Evolutionary conservation across 2,329 filamentous ascomycete genomes (phyloP), one percentile per base, ranked within the genome.

Genomic region (Colletotrichum somersetense): DNA sequence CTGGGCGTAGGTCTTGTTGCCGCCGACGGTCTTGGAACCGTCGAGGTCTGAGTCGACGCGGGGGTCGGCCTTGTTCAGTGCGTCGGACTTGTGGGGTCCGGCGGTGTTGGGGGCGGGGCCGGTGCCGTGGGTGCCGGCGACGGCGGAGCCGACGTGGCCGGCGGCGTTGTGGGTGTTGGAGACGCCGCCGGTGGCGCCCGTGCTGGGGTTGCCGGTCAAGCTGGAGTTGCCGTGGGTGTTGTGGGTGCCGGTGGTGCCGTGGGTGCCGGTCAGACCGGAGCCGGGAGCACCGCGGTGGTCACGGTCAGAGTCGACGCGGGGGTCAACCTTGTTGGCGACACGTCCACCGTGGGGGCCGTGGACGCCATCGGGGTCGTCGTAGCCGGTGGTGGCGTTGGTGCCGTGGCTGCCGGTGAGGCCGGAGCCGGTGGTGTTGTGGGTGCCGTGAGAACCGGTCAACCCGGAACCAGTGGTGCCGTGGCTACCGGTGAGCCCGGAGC

Each of bases 41-140:
- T 90, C 87, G 2, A 86, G 83, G 75, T 90, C 82, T 14, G 84
- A 86, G 79, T 90, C 88, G 58, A 90, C 86, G 35, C 85, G 81
- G 3, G 88, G 87, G 67, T 89, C 88, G 3, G 82, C 48, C 82
- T 89, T 89, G 84, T 90, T 90, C 75, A 85, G 4, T 48, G 85
- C 70, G 76, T 89, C 85, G 44, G 79, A 83, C 80, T 85, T 85
- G 81, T 90, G 88, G 55, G 80, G 80, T 10, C 81, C 81, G 23
- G 81, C 79, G 0, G 81, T 81, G 75, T 78, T 77, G 67, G 78
- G 75, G 7, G 80, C 79, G n/a, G 79, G 78, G 38, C 80, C 80
- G 10, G 78, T 74, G 33, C 75, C 73, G 67, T 71, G 62, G 20
- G 73, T 70, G 12, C 59, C 59, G 7, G 42, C 44, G 3, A 62